phyloP scores from a whole-genome alignment of 2,329 filamentous ascomycete genomes.

The Penicillium sp. region DNA sequence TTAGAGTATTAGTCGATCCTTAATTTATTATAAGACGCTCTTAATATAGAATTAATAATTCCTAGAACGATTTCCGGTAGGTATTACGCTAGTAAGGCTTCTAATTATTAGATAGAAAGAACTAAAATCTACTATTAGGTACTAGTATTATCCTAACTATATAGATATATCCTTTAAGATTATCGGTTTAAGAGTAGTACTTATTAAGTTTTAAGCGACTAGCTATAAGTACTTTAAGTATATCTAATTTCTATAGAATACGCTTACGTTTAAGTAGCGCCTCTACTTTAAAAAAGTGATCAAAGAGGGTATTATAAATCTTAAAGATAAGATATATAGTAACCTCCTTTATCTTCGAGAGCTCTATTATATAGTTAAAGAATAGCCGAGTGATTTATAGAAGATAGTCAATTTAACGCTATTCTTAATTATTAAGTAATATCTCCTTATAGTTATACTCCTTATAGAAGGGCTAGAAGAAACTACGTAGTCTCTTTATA shows the following conservation, averaged over 20 bases:
- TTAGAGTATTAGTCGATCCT: background rate
- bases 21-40: background rate
- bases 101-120: background rate
- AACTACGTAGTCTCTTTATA: background rate
- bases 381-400: background rate
- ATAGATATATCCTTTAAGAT: background rate
- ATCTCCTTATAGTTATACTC: background rate
- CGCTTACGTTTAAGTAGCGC: background rate
- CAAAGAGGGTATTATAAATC: background rate
- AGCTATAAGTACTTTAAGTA: background rate
- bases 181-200: background rate
- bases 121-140: background rate
- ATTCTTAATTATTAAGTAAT: background rate
- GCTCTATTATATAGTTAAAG: background rate
- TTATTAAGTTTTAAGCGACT: background rate
- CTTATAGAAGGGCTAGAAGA: background rate
- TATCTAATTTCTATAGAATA: background rate
- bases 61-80: background rate
- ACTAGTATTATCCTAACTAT: background rate
- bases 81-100: background rate
- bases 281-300: background rate
- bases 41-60: background rate
- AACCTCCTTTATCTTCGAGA: background rate
- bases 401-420: background rate
- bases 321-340: background rate